Percentiles rank a stretch among this genome's conserved stretches.
Evolutionary conservation across 805 yeast genomes (phyloP).

Genomic region (Starmerella floricola): DNA sequence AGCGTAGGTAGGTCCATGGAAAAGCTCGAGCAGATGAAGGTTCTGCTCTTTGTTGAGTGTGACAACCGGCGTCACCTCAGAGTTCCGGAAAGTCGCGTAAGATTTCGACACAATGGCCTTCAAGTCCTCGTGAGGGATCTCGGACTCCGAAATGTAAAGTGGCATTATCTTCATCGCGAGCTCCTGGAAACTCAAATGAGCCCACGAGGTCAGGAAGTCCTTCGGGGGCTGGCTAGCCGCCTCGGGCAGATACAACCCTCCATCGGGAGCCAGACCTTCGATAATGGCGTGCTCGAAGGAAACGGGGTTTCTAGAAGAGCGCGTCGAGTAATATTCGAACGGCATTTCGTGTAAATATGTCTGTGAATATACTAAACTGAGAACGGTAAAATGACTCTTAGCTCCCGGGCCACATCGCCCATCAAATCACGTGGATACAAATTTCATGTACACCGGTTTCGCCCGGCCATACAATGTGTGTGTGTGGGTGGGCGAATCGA

Average conservation of each 20-base stretch:
- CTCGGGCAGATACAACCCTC: conserved; percentile 88
- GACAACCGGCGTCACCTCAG: conserved; percentile 73
- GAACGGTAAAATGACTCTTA: conserved; percentile 1
- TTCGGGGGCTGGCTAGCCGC: conserved; percentile 55
- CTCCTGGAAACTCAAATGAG: conserved; percentile 63
- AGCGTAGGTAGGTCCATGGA: conserved; percentile 99
- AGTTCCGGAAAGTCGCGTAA: conserved; percentile 81
- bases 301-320: conserved; percentile 28
- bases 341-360: too few species aligned
- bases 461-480: too few species aligned
- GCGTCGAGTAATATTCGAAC: conserved; percentile 31
- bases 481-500: too few species aligned
- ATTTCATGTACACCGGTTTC: too few species aligned
- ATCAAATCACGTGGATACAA: too few species aligned
- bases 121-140: conserved; percentile 63
- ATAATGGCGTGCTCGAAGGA: conserved; percentile 34
- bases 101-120: conserved; percentile 51
- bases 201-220: conserved; percentile 55
- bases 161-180: conserved; percentile 80
- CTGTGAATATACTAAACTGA: too few species aligned
- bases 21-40: conserved; percentile 73
- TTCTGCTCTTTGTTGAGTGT: conserved; percentile 44
- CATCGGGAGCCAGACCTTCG: conserved; percentile 86
- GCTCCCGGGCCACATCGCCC: too few species aligned
- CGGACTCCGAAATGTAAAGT: conserved; percentile 56